A percentile compares a stretch with the other conserved stretches of the same genome.
Evolutionary conservation across 2,329 filamentous ascomycete species (phyloP).

Genomic region (Colletotrichum kahawae): DNA sequence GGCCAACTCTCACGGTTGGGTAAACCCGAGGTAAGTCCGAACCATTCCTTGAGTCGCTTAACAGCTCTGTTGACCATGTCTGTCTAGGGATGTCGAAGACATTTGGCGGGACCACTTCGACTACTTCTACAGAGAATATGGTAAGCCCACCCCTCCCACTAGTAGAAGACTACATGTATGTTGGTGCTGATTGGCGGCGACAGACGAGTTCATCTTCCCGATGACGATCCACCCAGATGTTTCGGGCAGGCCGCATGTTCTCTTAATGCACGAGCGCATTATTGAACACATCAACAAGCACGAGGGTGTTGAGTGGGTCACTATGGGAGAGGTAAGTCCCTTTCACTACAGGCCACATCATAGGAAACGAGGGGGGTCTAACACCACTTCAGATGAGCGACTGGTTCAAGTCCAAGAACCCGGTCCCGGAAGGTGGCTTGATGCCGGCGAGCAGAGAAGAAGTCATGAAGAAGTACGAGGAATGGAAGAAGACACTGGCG

Average conservation of each 20-base stretch:
- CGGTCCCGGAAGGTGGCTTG: conserved; percentile 59
- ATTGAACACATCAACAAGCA: conserved; percentile 73
- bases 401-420: conserved; percentile 72
- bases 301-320: conserved; percentile 68
- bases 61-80: not conserved
- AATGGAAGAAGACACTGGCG: conserved; percentile 15
- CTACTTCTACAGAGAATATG: conserved; percentile 76
- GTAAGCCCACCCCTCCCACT: not conserved
- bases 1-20: conserved; percentile 66
- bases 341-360: too few species aligned
- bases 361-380: not conserved
- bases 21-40: conserved; percentile 43
- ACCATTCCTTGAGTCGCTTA: rapidly evolving
- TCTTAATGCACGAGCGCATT: conserved; percentile 74
- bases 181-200: not conserved
- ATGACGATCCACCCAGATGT: conserved; percentile 81
- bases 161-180: not conserved
- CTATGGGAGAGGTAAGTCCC: conserved; percentile 59
- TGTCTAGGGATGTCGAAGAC: conserved; percentile 59
- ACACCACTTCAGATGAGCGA: conserved; percentile 58
- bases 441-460: conserved; percentile 53
- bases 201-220: conserved; percentile 76
- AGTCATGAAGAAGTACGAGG: conserved; percentile 13
- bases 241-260: conserved; percentile 71
- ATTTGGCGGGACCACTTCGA: conserved; percentile 71